Base-by-base conservation (phyloP, 495 filamentous ascomycete genomes). In the Neurospora sp. region DNA sequence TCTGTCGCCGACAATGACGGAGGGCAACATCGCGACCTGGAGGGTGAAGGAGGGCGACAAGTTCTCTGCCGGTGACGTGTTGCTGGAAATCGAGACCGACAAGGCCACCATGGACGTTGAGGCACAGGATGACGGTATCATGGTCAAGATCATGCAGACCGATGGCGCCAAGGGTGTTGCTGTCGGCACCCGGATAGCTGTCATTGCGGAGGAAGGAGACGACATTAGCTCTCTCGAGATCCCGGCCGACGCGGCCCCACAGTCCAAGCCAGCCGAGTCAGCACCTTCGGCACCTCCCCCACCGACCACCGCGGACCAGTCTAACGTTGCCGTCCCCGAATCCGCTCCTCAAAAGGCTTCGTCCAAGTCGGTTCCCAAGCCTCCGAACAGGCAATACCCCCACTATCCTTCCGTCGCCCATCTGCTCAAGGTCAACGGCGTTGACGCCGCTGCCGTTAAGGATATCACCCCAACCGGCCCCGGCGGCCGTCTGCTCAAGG, bases 61-160 rank as follows among this genome's bases (percentile, higher is more conserved):
- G 48, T 95, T 92, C 81, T 82, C 86, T 0, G 90, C 92, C 71
- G 92, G 92, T 42, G 92, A 95, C 80, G 92, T 94, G 31, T 84
- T 95, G 15, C 86, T 95, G 39, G 92, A 95, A 80, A 93, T 95
- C 78, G 92, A 95, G 82, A 95, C 92, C 37, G 92, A 95, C 81
- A 95, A 95, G 83, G 92, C 92, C 24, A 90, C 91, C 45, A 95
- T 95, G 91, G 92, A 94, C 74, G 92, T 95, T n/a, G 93, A 94
- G 81, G 92, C 92, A 21, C 92, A 92, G 81, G 92, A 95, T 43
- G 91, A 94, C 74, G 92, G 92, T 24, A 84, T 92, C 74, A 77
- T 95, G 79, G 89, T 92, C 69, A 95, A 94, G 85, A 93, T 95
- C 75, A 87, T 88, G 81, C 85, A 90, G 82, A 84, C 84, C 34